phyloP scores from a whole-genome alignment of 768 basidiomycete genomes.

The Collybia mongolica region DNA sequence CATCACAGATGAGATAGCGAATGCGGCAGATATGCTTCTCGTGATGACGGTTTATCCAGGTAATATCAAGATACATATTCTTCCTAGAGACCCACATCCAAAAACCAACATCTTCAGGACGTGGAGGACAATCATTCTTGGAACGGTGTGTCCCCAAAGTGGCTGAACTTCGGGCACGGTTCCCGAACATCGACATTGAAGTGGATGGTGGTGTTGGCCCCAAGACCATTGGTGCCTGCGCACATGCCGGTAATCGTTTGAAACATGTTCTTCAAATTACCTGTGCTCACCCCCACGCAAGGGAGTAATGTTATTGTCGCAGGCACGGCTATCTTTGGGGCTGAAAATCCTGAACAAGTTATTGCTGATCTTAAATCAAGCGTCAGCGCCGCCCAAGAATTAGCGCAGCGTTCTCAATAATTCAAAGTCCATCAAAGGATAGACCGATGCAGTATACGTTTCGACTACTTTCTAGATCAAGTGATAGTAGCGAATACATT shows the following conservation, averaged over 20 bases:
- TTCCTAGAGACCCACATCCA: neutral
- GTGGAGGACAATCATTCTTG: conserved; percentile 96
- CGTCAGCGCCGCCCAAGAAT: conserved; percentile 61
- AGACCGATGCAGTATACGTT: too few relatives aligned
- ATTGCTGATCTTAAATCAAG: conserved; percentile 70
- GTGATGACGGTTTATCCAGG: conserved; percentile 99
- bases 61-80: conserved; percentile 20
- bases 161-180: conserved; percentile 81
- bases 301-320: conserved; percentile 99
- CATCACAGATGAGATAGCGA: conserved; percentile 84
- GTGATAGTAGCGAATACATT: too few relatives aligned
- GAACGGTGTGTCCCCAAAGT: conserved; percentile 93
- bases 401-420: conserved; percentile 27
- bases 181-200: conserved; percentile 94
- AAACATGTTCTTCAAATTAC: neutral
- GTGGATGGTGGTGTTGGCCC: conserved; percentile 98
- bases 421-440: neutral
- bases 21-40: conserved; percentile 88
- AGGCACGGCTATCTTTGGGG: conserved; percentile 91
- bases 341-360: conserved; percentile 74
- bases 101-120: conserved; percentile 42
- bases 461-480: too few relatives aligned
- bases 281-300: conserved; percentile 23
- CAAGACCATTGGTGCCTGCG: conserved; percentile 84
- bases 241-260: conserved; percentile 68